A percentile compares a stretch with the other conserved stretches of the same genome.
phyloP scores from a whole-genome alignment of 352 stramenopile species.

The Pythium pectinolyticum region DNA sequence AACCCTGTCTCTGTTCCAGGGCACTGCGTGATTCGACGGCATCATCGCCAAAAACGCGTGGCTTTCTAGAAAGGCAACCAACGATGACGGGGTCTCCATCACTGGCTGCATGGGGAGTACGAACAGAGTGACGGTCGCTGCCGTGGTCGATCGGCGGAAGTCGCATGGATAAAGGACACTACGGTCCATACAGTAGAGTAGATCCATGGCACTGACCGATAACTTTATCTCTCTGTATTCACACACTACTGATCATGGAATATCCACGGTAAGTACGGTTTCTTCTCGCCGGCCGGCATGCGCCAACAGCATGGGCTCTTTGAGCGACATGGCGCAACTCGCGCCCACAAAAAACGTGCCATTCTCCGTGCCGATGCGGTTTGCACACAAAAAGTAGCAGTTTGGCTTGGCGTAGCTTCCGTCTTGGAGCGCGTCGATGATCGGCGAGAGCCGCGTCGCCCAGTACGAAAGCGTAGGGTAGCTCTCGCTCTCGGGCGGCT shows the following conservation, averaged over 20 bases:
- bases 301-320: conserved; percentile 49
- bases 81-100: conserved; percentile 12
- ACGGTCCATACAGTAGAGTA: neutral
- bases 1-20: neutral
- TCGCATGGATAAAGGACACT: neutral
- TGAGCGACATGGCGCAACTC: conserved; percentile 71
- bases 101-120: neutral
- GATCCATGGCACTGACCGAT: too few species aligned
- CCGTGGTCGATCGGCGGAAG: neutral
- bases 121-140: conserved; percentile 7
- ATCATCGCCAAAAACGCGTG: neutral
- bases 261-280: conserved; percentile 53
- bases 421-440: conserved; percentile 45
- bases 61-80: conserved; percentile 16
- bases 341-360: conserved; percentile 82
- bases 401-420: conserved; percentile 44
- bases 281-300: conserved; percentile 56
- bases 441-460: conserved; percentile 57
- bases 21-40: conserved; percentile 18
- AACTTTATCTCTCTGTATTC: neutral
- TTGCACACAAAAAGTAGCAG: conserved; percentile 77
- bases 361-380: conserved; percentile 75
- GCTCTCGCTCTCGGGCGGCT: conserved; percentile 43
- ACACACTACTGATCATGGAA: conserved; percentile 27
- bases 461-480: conserved; percentile 72